Evolutionary conservation across 805 yeast species (phyloP), one percentile per base, ranked within the genome.

Genomic region (Ogataea wickerhamii): DNA sequence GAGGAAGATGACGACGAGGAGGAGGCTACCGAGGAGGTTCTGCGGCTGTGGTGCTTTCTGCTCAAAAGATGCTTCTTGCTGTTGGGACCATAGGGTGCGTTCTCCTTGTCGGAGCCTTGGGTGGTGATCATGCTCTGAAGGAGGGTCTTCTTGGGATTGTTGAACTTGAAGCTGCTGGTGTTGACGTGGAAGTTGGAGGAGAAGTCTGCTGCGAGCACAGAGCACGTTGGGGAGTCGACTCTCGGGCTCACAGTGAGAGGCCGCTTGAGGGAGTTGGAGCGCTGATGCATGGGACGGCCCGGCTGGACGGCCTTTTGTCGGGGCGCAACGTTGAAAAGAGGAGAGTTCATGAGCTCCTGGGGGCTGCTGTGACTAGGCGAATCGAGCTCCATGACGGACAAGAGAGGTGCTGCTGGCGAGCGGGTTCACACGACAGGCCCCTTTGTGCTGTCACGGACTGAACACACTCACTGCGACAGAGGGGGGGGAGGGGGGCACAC

Each of bases 201-300:
- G 21, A 66, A 52, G 38, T 65, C 68, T 20, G 65, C 68, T 4
- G 67, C 66, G 18, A 66, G 46, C 1, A 55, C 59, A 0, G 67
- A 53, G 4, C 56, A 53, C 6, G 67, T 57, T 7, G 75, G 73
- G 2, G 70, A 60, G 38, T 67, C 71, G 31, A 61, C 63, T 43
- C 56, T 60, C 10, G 68, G 59, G 36, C 67, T 56, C 32, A 43
- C 27, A 2, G 51, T 40, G 16, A 59, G 43, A 1, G 70, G 68
- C 24, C 70, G 51, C 32, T 55, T 49, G n/a, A 58, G 38, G 13
- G 56, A 44, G 37, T 48, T 41, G 18, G 56, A 52, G 36, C 54
- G 43, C 49, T 34, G 53, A 21, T 48, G 57, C 10, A 36, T 11
- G 16, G 19, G 22, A 23, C 34, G 45, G 34, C 18, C 38, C 28